A percentile compares a stretch with the other conserved stretches of the same genome.
These are phyloP conservation scores for Akanthomyces uredinophilus DNA, from an alignment of 2,329 filamentous ascomycete species.

Conservation along the genomic window DNA sequence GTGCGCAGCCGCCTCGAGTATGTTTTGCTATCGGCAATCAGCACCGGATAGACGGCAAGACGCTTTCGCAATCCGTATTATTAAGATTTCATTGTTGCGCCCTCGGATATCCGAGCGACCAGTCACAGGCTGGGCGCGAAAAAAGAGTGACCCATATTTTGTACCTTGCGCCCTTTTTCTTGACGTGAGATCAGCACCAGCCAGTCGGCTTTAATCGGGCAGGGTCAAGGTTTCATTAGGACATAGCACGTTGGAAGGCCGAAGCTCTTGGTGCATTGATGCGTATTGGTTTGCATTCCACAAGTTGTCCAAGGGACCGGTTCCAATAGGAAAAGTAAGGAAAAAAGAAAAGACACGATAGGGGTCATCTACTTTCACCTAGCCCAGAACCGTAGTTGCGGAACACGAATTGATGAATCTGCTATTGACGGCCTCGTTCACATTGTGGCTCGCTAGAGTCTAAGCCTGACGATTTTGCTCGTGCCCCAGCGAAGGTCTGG, in stretches of 20 bases:
- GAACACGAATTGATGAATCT: no score
- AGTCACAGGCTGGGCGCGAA: background rate
- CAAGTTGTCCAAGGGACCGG: no score
- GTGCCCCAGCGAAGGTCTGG: no score
- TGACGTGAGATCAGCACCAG: background rate
- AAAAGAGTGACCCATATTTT: constrained; percentile 9
- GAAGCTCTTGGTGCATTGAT: background rate
- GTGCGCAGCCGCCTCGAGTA: background rate
- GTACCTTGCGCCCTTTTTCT: background rate
- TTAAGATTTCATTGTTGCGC: constrained; percentile 3
- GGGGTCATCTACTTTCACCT: no score
- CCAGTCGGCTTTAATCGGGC: background rate
- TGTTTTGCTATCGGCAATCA: background rate
- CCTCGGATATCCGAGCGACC: constrained; percentile 9
- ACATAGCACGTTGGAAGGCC: background rate
- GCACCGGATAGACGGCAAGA: background rate
- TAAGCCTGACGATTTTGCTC: no score
- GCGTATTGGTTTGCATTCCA: no score
- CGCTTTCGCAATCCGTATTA: background rate
- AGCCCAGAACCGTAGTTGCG: no score
- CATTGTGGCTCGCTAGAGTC: no score
- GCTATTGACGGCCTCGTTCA: no score
- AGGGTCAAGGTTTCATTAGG: background rate
- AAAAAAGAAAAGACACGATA: no score
- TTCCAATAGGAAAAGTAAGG: no score